These are phyloP conservation scores for Citropsis articulata DNA, from an alignment of 345 rosid species.

Conservation along the genomic window DNA sequence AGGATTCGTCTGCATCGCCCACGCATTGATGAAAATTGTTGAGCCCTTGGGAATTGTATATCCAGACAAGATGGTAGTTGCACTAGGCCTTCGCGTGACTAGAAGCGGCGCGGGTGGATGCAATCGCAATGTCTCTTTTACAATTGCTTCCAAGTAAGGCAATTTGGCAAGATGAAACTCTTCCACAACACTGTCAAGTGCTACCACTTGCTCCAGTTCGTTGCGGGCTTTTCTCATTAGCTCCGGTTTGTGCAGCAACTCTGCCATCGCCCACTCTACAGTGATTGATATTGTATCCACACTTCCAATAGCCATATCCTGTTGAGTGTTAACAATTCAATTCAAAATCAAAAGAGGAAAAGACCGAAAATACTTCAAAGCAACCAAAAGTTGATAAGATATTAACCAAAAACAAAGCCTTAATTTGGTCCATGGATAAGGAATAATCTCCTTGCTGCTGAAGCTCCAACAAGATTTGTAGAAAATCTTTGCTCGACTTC, in stretches of 20 bases:
- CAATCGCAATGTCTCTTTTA: slow-evolving; percentile 12
- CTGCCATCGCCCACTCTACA: slow-evolving; percentile 25
- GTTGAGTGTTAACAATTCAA: neutral
- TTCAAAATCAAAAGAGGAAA: neutral
- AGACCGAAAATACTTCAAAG: no score
- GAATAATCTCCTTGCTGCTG: slow-evolving; percentile 5
- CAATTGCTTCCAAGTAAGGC: slow-evolving; percentile 1
- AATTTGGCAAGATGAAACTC: slow-evolving; percentile 10
- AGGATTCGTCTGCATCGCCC: slow-evolving; percentile 15
- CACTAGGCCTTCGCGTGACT: neutral
- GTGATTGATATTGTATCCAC: slow-evolving; percentile 6
- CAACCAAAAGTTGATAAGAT: neutral
- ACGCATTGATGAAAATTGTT: neutral
- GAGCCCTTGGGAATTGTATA: slow-evolving; percentile 19
- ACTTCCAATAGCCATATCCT: slow-evolving; percentile 2
- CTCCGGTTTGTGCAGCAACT: slow-evolving; percentile 6
- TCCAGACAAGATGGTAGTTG: neutral
- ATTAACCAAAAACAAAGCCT: slow-evolving; percentile 14
- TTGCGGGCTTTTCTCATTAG: neutral
- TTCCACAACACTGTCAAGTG: slow-evolving; percentile 11
- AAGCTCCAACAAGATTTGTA: slow-evolving; percentile 27
- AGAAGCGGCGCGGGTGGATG: slow-evolving; percentile 13
- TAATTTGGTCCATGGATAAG: slow-evolving; percentile 4
- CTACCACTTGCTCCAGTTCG: slow-evolving; percentile 15
- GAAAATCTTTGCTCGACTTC: slow-evolving; percentile 21